Evolutionary conservation across 495 filamentous ascomycete genomes (phyloP).

Genomic region (Paragyromitra xinjiangensis): DNA sequence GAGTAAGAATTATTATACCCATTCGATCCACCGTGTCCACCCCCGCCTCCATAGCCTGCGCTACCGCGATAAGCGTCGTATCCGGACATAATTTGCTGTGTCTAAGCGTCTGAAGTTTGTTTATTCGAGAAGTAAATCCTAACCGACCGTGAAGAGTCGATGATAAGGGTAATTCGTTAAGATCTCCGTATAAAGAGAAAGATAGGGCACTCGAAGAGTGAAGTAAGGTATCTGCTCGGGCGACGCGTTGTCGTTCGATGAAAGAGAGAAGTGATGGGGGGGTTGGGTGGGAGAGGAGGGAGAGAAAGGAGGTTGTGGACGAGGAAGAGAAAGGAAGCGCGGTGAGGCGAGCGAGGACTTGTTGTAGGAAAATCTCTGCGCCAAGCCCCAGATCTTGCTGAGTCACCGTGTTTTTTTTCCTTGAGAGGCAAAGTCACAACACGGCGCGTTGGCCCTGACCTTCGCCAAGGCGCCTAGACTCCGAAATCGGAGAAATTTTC

Average conservation of each 20-base stretch:
- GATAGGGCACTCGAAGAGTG: constrained; percentile 47
- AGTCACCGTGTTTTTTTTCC: constrained; percentile 40
- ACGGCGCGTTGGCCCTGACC: constrained; percentile 20
- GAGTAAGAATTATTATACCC: constrained; percentile 58
- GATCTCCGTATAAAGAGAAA: constrained; percentile 43
- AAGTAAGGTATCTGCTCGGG: constrained; percentile 52
- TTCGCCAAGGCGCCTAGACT: constrained; percentile 36
- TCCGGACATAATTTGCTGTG: constrained; percentile 51
- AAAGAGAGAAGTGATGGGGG: constrained; percentile 48
- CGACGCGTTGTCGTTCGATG: constrained; percentile 46
- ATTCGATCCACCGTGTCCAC: constrained; percentile 59
- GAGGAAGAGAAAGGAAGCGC: constrained; percentile 40
- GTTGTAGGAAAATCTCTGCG: constrained; percentile 49
- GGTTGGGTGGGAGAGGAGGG: constrained; percentile 50
- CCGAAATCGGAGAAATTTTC: background rate
- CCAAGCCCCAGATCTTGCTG: constrained; percentile 37
- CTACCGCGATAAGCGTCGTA: constrained; percentile 57
- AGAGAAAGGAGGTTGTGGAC: constrained; percentile 54
- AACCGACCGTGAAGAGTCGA: constrained; percentile 34
- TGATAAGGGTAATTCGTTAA: constrained; percentile 17
- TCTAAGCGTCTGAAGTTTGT: constrained; percentile 31
- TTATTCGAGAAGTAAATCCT: constrained; percentile 20
- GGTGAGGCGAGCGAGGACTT: constrained; percentile 36
- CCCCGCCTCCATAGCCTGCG: constrained; percentile 53
- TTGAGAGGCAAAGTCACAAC: constrained; percentile 15